Conservation (phyloP, 163 green algal genomes). For the Botryococcus braunii region DNA sequence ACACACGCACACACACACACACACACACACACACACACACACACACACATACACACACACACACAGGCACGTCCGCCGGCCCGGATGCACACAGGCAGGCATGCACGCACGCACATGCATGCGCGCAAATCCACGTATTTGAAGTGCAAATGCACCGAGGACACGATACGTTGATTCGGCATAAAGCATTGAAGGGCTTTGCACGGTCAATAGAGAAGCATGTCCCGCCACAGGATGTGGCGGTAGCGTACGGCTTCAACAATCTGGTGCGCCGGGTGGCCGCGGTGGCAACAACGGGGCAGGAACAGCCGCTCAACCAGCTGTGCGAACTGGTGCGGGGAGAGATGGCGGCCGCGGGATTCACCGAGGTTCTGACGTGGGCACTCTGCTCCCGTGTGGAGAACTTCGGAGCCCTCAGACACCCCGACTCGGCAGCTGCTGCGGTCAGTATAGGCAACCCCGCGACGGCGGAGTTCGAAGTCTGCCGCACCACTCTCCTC, state of each 20-base stretch:
- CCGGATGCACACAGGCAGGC: too few species aligned
- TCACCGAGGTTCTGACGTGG: slow-evolving; percentile 71
- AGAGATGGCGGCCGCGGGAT: slow-evolving; percentile 65
- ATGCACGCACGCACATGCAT: too few species aligned
- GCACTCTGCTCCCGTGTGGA: slow-evolving; percentile 69
- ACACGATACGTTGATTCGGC: too few species aligned
- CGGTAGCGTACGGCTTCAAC: slow-evolving; percentile 98
- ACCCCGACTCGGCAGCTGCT: slow-evolving; percentile 47
- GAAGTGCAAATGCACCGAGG: too few species aligned
- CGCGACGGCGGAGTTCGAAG: slow-evolving; percentile 90
- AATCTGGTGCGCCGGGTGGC: slow-evolving; percentile 73
- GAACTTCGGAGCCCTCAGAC: slow-evolving; percentile 65
- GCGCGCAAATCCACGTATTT: too few species aligned
- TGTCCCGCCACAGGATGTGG: slow-evolving; percentile 93
- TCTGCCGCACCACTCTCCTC: slow-evolving; percentile 84
- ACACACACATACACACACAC: too few species aligned
- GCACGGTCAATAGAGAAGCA: too few species aligned
- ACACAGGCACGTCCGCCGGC: too few species aligned
- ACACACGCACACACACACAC: too few species aligned
- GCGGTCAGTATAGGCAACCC: slow-evolving; percentile 92
- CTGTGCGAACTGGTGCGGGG: slow-evolving; percentile 75
- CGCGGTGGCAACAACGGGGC: slow-evolving; percentile 54
- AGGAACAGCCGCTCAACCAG: slow-evolving; percentile 87
- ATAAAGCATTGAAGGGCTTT: too few species aligned
- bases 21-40: too few species aligned